Evolutionary conservation across 306 rosid genomes (phyloP).

Genomic region (Quercus dentata): DNA sequence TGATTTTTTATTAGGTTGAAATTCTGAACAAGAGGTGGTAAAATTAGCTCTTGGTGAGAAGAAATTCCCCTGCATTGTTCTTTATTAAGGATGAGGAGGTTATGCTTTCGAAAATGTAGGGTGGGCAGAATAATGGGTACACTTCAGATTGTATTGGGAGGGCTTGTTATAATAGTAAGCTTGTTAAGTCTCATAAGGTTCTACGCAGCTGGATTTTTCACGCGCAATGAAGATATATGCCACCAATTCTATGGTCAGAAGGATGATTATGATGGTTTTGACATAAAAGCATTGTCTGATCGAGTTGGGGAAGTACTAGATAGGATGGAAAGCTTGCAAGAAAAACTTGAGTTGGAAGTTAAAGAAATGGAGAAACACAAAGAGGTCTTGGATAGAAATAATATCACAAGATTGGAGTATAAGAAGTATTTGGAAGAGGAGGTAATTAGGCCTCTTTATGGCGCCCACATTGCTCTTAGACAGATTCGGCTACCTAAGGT

Average conservation of each 20-base stretch:
- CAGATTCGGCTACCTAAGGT: constrained; percentile 55
- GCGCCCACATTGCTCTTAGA: constrained; percentile 68
- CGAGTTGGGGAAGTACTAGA: constrained; percentile 63
- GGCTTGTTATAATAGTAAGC: constrained; percentile 63
- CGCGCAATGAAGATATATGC: constrained; percentile 60
- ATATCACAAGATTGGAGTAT: constrained; percentile 36
- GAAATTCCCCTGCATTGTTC: not conserved
- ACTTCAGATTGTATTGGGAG: constrained; percentile 68
- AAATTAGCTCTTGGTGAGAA: not conserved
- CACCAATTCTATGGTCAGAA: constrained; percentile 39
- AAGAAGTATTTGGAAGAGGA: constrained; percentile 63
- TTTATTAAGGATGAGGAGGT: constrained; percentile 35
- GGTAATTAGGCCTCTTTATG: constrained; percentile 73
- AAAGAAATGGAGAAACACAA: constrained; percentile 62
- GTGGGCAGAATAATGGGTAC: constrained; percentile 50
- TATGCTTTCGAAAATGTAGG: constrained; percentile 57
- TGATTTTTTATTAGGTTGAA: constrained; percentile 11
- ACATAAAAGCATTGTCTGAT: constrained; percentile 50
- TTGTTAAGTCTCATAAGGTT: constrained; percentile 56
- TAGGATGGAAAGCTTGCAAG: constrained; percentile 59
- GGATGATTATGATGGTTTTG: constrained; percentile 50
- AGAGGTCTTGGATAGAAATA: constrained; percentile 23
- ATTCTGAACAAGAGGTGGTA: constrained; percentile 3
- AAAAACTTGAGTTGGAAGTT: constrained; percentile 57
- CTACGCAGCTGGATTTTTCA: constrained; percentile 75